Conservation (phyloP, 139 green algal species). For the Chloropicon primus region DNA sequence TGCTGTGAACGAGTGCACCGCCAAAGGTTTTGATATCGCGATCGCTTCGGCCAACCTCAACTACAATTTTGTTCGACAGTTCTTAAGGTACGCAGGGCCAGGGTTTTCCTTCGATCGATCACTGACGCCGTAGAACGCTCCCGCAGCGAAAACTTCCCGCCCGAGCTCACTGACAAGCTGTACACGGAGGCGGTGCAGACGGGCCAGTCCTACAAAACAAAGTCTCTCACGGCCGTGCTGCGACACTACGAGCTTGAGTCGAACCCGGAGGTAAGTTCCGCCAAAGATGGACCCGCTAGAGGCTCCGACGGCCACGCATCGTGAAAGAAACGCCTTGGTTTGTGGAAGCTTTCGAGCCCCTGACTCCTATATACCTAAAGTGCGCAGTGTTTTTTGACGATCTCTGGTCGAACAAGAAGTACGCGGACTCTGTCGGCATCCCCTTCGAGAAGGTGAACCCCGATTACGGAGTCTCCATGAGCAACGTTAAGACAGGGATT, state of each 20-base stretch:
- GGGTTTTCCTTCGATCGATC: too few species aligned
- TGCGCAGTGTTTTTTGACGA: background rate
- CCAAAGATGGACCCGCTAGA: too few species aligned
- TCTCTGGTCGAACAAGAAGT: background rate
- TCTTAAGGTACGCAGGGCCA: too few species aligned
- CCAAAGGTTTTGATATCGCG: background rate
- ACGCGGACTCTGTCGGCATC: background rate
- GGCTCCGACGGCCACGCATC: too few species aligned
- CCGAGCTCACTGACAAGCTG: background rate
- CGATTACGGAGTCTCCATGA: background rate
- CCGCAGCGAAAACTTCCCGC: background rate
- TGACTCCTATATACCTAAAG: background rate
- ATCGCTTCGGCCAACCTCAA: background rate
- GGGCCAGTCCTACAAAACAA: background rate
- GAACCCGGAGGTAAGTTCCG: too few species aligned
- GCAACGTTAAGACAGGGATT: background rate
- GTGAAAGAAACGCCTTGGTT: too few species aligned
- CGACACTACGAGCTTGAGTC: too few species aligned
- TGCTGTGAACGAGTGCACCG: background rate
- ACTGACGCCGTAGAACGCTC: too few species aligned
- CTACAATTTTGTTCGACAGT: background rate
- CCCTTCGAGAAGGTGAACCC: background rate
- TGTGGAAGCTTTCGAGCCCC: too few species aligned
- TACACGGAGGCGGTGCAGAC: background rate
- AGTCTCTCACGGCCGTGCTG: background rate